Evolutionary conservation across 2,329 filamentous ascomycete genomes (phyloP).

Genomic region (Gyromitra esculenta): DNA sequence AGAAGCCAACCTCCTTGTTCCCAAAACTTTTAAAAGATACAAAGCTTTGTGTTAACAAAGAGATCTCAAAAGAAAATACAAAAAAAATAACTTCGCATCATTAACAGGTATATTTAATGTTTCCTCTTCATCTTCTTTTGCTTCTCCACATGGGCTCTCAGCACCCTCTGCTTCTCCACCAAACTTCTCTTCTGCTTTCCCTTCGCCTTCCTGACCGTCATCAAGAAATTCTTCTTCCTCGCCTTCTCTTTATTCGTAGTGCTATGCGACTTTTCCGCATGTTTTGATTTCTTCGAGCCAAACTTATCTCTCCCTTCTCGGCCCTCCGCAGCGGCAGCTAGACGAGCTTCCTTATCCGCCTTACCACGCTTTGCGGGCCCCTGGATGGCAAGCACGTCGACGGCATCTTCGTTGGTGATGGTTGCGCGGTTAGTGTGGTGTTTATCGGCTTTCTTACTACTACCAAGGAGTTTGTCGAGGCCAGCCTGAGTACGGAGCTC

Average conservation of each 20-base stretch:
- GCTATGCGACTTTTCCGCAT: conserved; percentile 80
- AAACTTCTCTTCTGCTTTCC: conserved; percentile 94
- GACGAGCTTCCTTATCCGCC: conserved; percentile 86
- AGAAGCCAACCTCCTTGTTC: background rate
- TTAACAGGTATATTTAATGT: conserved; percentile 38
- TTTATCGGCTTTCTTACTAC: conserved; percentile 42
- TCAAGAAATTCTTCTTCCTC: conserved; percentile 97
- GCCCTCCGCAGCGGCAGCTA: conserved; percentile 82
- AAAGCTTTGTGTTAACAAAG: conserved; percentile 11
- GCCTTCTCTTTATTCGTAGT: conserved; percentile 98
- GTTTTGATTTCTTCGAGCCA: conserved; percentile 59
- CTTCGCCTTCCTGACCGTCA: conserved; percentile 97
- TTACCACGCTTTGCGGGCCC: conserved; percentile 83
- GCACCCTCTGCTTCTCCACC: conserved; percentile 80
- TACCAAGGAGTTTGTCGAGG: conserved; percentile 71
- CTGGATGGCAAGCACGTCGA: conserved; percentile 92
- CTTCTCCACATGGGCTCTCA: conserved; percentile 83
- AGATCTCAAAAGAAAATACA: background rate
- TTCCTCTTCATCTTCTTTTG: conserved; percentile 84
- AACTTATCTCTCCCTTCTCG: conserved; percentile 58
- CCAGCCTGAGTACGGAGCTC: conserved; percentile 81
- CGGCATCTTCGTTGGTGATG: conserved; percentile 75
- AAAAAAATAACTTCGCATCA: background rate
- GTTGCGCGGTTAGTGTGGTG: conserved; percentile 31
- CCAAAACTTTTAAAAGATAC: conserved; percentile 18